A percentile compares a stretch with the other conserved stretches of the same genome.
Evolutionary conservation across 1,284 basidiomycete species (phyloP).

Genomic region (Cryptococcus amylolentus): DNA sequence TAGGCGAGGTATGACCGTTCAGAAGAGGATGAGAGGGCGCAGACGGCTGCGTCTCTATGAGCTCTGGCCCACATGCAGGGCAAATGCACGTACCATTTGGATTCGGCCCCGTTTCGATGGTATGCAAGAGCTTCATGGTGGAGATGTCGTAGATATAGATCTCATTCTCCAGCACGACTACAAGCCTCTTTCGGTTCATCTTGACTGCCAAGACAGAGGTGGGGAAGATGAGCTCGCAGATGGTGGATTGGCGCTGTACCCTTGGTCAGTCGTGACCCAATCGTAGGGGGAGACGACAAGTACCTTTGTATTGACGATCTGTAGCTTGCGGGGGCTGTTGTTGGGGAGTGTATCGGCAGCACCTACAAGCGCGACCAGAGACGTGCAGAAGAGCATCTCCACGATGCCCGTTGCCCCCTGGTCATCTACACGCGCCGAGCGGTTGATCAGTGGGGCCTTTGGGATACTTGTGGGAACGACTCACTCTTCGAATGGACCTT

Average conservation of each 20-base stretch:
- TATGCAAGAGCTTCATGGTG: conserved; percentile 96
- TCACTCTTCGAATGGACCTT: conserved; percentile 89
- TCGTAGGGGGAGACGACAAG: background rate
- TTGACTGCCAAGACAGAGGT: conserved; percentile 94
- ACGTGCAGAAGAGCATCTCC: conserved; percentile 99
- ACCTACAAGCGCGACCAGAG: conserved; percentile 91
- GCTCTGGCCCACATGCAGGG: background rate
- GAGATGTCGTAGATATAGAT: conserved; percentile 99
- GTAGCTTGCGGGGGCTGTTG: conserved; percentile 83
- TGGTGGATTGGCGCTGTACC: conserved; percentile 87
- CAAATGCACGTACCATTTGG: conserved; percentile 66
- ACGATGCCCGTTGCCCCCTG: conserved; percentile 93
- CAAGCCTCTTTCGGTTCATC: conserved; percentile 91
- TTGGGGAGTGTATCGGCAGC: conserved; percentile 78
- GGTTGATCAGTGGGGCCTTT: too few species aligned
- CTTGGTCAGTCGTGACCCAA: background rate
- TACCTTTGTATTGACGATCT: conserved; percentile 98
- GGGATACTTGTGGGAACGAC: conserved; percentile 36
- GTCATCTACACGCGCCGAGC: conserved; percentile 51
- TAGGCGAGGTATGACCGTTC: conserved; percentile 94
- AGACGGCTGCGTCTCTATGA: conserved; percentile 64
- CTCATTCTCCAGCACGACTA: conserved; percentile 91
- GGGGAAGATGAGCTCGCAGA: conserved; percentile 96
- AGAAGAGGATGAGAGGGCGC: conserved; percentile 90
- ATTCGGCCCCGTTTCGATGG: conserved; percentile 94